Conservation (phyloP, 208 protist species). For the Leishmania guyanensis region DNA sequence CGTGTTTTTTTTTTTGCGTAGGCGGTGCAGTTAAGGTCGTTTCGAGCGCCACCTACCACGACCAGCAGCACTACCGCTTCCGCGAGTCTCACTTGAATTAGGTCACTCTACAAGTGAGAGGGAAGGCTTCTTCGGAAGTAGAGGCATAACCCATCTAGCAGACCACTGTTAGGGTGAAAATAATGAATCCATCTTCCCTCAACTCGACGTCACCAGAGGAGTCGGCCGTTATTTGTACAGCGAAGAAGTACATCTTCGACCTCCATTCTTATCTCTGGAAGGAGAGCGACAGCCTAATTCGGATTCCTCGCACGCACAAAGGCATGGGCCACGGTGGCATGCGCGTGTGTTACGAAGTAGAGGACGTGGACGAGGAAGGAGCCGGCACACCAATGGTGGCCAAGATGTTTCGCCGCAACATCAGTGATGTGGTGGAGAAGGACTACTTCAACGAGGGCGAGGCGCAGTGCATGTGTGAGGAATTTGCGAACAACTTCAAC, state of each 20-base stretch:
- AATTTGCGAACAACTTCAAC: conserved; percentile 87
- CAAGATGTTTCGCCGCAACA: conserved; percentile 84
- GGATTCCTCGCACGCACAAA: conserved; percentile 48
- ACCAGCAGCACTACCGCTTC: too few relatives aligned
- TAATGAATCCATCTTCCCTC: neutral
- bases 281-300: conserved; percentile 59
- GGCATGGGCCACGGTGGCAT: conserved; percentile 74
- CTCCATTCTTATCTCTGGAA: conserved; percentile 65
- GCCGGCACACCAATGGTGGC: conserved; percentile 64
- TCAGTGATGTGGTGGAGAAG: conserved; percentile 72
- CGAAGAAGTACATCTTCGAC: conserved; percentile 81
- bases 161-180: neutral
- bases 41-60: too few relatives aligned
- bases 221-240: conserved; percentile 48
- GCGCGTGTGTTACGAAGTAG: conserved; percentile 86
- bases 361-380: conserved; percentile 80
- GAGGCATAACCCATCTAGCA: neutral
- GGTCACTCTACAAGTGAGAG: too few relatives aligned
- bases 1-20: too few relatives aligned
- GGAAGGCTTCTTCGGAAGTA: too few relatives aligned
- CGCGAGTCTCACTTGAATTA: too few relatives aligned
- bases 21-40: too few relatives aligned
- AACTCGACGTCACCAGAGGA: conserved; percentile 4
- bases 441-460: conserved; percentile 90
- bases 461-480: conserved; percentile 87